Evolutionary conservation across 805 yeast species (phyloP).

Genomic region (Nakazawaea ernobii): DNA sequence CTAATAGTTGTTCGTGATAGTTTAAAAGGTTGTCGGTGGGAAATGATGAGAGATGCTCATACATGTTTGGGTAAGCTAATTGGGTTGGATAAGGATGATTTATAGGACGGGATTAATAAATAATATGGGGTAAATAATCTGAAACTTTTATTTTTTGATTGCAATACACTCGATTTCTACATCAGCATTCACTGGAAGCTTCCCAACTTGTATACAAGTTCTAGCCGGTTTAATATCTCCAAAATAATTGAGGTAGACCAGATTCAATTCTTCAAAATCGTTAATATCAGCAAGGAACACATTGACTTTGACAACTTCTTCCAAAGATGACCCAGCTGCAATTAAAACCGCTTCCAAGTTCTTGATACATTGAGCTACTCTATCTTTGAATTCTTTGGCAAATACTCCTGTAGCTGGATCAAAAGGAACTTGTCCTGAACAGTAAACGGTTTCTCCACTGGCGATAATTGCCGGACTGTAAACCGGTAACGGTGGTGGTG

Average conservation of each 20-base stretch:
- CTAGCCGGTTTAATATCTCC: conserved; percentile 42
- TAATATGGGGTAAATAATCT: not conserved
- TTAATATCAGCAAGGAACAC: conserved; percentile 42
- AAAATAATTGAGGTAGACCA: conserved; percentile 38
- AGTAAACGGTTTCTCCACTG: conserved; percentile 9
- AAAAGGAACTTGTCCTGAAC: conserved; percentile 10
- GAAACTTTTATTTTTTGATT: conserved; percentile 21
- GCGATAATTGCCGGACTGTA: conserved; percentile 7
- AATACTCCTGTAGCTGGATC: conserved; percentile 8
- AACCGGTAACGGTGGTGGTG: conserved; percentile 8
- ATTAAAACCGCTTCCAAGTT: conserved; percentile 38
- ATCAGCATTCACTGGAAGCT: conserved; percentile 40
- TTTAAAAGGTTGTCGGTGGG: conserved; percentile 19
- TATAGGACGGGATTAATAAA: not conserved
- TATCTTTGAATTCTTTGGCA: conserved; percentile 6
- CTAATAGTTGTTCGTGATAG: conserved; percentile 15
- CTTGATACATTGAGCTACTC: conserved; percentile 35
- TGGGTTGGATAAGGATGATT: not conserved
- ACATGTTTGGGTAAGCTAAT: conserved; percentile 16
- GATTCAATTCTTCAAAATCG: conserved; percentile 38
- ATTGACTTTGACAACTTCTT: conserved; percentile 39
- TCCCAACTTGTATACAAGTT: conserved; percentile 43
- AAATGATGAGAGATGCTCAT: conserved; percentile 19
- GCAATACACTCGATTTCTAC: conserved; percentile 43
- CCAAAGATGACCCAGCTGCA: conserved; percentile 40